Evolutionary conservation across 495 filamentous ascomycete species (phyloP).

Genomic region (Cercophora newfieldiana): DNA sequence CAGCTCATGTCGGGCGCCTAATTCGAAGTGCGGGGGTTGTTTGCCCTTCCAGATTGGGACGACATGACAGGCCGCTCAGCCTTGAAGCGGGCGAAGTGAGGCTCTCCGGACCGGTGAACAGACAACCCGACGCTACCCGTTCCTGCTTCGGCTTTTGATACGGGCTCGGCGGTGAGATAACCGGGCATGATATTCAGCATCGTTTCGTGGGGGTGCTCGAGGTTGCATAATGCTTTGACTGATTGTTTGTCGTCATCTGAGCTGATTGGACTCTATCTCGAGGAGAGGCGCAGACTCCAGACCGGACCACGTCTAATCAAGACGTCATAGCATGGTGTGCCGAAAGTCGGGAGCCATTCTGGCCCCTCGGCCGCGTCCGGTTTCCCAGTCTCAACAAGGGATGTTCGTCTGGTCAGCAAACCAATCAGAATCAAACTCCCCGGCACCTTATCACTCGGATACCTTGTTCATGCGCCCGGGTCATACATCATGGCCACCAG

Average conservation of each 20-base stretch:
- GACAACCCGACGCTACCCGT: neutral
- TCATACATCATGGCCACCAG: neutral
- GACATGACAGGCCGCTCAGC: neutral
- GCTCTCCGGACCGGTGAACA: neutral
- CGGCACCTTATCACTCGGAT: neutral
- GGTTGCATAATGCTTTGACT: neutral
- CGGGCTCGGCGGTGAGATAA: neutral
- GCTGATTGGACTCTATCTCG: neutral
- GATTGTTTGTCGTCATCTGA: neutral
- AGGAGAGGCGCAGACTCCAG: neutral
- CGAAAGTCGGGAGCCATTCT: neutral
- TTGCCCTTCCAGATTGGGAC: neutral
- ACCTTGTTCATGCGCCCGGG: neutral
- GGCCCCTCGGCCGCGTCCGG: neutral
- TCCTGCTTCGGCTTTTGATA: neutral
- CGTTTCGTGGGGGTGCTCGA: neutral
- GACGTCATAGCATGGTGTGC: neutral
- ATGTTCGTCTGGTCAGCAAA: neutral
- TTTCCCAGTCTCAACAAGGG: neutral
- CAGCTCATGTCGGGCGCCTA: neutral
- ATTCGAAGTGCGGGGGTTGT: neutral
- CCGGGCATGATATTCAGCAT: neutral
- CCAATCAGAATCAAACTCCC: neutral
- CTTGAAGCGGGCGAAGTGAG: neutral
- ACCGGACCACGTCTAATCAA: neutral